Percentiles rank a stretch among this genome's conserved stretches.
Evolutionary conservation across 75 land plant genomes (phyloP).

Genomic region (Cupressus sempervirens): DNA sequence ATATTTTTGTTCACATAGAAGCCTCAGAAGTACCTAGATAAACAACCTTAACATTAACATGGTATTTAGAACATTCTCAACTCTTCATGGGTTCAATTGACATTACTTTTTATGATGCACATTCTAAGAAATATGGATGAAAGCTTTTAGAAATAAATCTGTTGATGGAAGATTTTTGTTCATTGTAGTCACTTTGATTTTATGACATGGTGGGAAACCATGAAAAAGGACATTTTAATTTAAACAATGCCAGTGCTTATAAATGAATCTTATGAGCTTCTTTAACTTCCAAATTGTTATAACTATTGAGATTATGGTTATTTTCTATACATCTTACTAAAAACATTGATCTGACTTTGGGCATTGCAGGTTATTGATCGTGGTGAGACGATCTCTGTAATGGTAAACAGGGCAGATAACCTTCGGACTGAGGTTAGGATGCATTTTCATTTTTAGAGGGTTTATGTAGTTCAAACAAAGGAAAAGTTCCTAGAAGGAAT

Average conservation of each 20-base stretch:
- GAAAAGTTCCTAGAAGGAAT: neutral
- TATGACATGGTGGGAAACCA: neutral
- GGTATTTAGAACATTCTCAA: neutral
- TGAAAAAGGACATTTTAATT: neutral
- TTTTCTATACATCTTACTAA: neutral
- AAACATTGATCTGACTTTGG: neutral
- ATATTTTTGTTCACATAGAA: neutral
- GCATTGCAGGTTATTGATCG: slow-evolving; percentile 48
- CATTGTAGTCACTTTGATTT: neutral
- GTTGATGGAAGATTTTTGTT: neutral
- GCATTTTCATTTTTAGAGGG: neutral
- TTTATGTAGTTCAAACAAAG: neutral
- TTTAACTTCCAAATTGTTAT: neutral
- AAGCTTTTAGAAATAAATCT: neutral
- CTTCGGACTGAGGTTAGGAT: slow-evolving; percentile 41
- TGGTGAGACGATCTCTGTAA: slow-evolving; percentile 56
- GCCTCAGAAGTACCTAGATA: neutral
- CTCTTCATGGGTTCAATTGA: neutral
- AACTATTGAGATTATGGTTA: neutral
- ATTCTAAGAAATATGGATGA: slow-evolving; percentile 1
- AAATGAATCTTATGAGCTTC: neutral
- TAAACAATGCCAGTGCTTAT: neutral
- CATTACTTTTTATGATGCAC: neutral
- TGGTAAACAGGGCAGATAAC: slow-evolving; percentile 58
- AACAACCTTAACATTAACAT: neutral